A percentile compares a stretch with the other conserved stretches of the same genome.
Evolutionary conservation across 495 filamentous ascomycete species (phyloP).

Genomic region (Oidiodendron maius): DNA sequence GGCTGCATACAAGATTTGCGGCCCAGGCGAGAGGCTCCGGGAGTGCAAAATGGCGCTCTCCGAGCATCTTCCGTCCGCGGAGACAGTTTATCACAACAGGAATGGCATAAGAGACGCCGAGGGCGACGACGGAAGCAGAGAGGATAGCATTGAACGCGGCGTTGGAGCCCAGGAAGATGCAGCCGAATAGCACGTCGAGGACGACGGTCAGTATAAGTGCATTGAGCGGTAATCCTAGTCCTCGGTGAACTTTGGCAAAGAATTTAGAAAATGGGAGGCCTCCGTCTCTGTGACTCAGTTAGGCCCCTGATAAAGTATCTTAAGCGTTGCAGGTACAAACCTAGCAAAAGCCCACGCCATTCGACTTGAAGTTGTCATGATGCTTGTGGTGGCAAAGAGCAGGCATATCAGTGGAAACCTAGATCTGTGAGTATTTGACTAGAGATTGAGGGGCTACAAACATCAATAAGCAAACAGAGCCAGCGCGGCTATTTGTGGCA

Average conservation of each 20-base stretch:
- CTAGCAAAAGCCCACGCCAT: slow-evolving; percentile 71
- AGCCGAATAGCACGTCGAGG: slow-evolving; percentile 63
- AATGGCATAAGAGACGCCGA: slow-evolving; percentile 68
- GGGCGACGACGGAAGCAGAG: slow-evolving; percentile 63
- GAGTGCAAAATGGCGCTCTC: slow-evolving; percentile 56
- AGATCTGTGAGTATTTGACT: slow-evolving; percentile 22
- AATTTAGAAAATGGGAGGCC: slow-evolving; percentile 61
- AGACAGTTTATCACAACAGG: slow-evolving; percentile 63
- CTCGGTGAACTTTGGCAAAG: slow-evolving; percentile 59
- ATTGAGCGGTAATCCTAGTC: slow-evolving; percentile 62
- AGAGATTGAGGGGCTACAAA: slow-evolving; percentile 28
- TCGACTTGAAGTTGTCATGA: slow-evolving; percentile 72
- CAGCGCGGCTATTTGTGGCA: slow-evolving; percentile 58
- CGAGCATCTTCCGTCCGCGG: slow-evolving; percentile 58
- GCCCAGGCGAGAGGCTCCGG: slow-evolving; percentile 52
- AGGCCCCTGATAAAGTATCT: no score
- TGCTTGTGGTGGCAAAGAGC: slow-evolving; percentile 61
- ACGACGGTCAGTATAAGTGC: slow-evolving; percentile 58
- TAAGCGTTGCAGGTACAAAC: background rate
- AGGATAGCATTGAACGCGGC: slow-evolving; percentile 64
- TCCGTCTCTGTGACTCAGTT: slow-evolving; percentile 50
- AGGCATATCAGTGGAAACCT: slow-evolving; percentile 67
- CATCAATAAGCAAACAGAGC: slow-evolving; percentile 63
- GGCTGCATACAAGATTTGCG: slow-evolving; percentile 46
- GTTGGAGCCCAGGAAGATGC: slow-evolving; percentile 69